Percentiles rank a stretch among this genome's conserved stretches.
Conservation (phyloP, 2,329 filamentous ascomycete genomes). For the Rugonectria rugulosa region DNA sequence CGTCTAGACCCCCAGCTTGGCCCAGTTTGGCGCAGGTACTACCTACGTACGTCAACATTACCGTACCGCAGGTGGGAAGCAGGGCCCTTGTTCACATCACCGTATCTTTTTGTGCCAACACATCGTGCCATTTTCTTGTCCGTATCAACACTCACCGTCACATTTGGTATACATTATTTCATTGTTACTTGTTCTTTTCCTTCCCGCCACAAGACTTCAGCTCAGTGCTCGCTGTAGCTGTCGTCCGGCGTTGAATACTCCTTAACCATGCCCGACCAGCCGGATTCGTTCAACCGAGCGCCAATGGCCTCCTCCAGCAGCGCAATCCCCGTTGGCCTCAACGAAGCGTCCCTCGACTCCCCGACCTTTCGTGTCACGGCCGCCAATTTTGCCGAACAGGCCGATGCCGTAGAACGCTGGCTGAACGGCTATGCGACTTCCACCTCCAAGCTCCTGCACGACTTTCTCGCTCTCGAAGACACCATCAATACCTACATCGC, state of each 20-base stretch:
- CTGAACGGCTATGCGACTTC: slow-evolving; percentile 69
- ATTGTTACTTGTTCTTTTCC: background rate
- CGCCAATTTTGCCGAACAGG: slow-evolving; percentile 87
- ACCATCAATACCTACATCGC: slow-evolving; percentile 79
- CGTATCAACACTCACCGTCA: slow-evolving; percentile 17
- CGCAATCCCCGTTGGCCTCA: slow-evolving; percentile 78
- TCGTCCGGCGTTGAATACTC: slow-evolving; percentile 28
- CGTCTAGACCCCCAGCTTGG: no score
- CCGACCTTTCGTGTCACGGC: slow-evolving; percentile 92
- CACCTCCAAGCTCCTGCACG: slow-evolving; percentile 63
- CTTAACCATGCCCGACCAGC: slow-evolving; percentile 32
- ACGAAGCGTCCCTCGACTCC: slow-evolving; percentile 95
- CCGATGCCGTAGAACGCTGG: slow-evolving; percentile 92
- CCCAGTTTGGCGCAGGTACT: no score
- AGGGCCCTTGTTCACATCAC: slow-evolving; percentile 26
- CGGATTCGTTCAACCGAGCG: slow-evolving; percentile 30
- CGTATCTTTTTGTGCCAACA: slow-evolving; percentile 25
- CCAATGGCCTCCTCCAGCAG: slow-evolving; percentile 31
- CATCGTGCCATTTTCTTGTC: slow-evolving; percentile 32
- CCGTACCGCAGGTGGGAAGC: slow-evolving; percentile 1
- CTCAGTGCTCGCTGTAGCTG: slow-evolving; percentile 38
- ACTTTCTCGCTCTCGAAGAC: slow-evolving; percentile 78
- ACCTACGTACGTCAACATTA: slow-evolving; percentile 25
- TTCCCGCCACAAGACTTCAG: slow-evolving; percentile 33
- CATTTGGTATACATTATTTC: slow-evolving; percentile 26